These are phyloP conservation scores for Chalaropsis thielavioides DNA, from an alignment of 2,329 filamentous ascomycete species.

Conservation along the genomic window DNA sequence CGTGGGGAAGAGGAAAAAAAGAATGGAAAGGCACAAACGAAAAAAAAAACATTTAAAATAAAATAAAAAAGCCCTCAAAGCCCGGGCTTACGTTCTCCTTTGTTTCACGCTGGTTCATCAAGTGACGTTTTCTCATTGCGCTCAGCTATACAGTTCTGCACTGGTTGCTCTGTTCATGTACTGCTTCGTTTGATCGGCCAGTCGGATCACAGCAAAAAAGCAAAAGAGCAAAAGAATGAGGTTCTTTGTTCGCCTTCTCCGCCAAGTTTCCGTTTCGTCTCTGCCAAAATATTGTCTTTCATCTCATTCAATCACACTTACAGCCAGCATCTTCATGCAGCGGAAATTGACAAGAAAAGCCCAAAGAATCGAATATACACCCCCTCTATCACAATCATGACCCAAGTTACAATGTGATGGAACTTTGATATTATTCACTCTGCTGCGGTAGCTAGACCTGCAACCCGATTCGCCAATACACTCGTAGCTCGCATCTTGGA, in stretches of 20 bases:
- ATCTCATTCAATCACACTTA: neutral
- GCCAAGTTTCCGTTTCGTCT: neutral
- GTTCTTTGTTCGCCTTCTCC: neutral
- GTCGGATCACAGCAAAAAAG: neutral
- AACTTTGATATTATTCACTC: neutral
- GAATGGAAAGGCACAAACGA: too few species aligned
- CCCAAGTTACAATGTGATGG: neutral
- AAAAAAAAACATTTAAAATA: neutral
- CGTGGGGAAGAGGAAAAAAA: neutral
- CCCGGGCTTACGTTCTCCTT: neutral
- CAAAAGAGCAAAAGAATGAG: neutral
- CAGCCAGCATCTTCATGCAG: neutral
- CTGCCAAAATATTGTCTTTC: neutral
- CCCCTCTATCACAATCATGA: neutral
- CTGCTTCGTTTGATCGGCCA: neutral
- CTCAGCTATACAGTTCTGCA: neutral
- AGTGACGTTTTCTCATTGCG: neutral
- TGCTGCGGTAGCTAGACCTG: too few species aligned
- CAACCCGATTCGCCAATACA: neutral
- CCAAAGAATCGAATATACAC: neutral
- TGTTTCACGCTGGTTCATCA: slow-evolving; percentile 1
- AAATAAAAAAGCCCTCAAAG: neutral
- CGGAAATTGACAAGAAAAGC: neutral
- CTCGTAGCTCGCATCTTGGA: neutral
- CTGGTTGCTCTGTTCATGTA: neutral